These are phyloP conservation scores for Besnoitia besnoiti DNA, from an alignment of 169 alveolate species.

Conservation along the genomic window DNA sequence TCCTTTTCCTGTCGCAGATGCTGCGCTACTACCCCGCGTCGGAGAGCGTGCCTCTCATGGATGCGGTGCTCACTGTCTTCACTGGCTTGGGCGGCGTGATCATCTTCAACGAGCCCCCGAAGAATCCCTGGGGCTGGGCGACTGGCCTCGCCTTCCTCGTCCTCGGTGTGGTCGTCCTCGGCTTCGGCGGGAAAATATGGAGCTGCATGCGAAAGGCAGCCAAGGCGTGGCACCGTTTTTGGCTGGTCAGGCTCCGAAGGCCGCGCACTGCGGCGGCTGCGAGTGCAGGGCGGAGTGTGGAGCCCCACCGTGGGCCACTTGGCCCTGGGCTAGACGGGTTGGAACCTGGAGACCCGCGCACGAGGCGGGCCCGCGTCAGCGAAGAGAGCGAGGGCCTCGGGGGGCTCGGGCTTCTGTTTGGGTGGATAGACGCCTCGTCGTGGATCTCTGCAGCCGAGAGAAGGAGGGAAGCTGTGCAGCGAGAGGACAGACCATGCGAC, in stretches of 20 bases:
- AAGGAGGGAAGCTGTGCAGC: not conserved
- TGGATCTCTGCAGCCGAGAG: not conserved
- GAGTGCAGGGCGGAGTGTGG: not conserved
- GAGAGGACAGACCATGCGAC: not conserved
- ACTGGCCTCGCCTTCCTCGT: not conserved
- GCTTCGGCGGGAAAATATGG: conserved; percentile 34
- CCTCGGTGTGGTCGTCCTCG: conserved; percentile 20
- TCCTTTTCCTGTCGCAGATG: conserved; percentile 11
- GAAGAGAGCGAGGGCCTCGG: not conserved
- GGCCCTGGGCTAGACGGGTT: not conserved
- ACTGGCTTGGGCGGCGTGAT: conserved; percentile 22
- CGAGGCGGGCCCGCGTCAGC: not conserved
- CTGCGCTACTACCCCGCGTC: conserved; percentile 34
- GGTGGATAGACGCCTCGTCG: not conserved
- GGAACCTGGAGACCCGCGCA: not conserved
- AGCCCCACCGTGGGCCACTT: not conserved
- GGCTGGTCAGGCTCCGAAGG: not conserved
- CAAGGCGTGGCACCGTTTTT: not conserved
- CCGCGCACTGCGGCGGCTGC: not conserved
- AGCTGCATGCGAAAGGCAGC: not conserved
- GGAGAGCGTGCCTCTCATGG: conserved; percentile 23
- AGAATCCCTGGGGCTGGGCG: not conserved
- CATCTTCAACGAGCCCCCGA: not conserved
- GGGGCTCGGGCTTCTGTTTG: not conserved
- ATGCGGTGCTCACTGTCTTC: conserved; percentile 6